Evolutionary conservation across 2,329 filamentous ascomycete genomes (phyloP), one percentile per base, ranked within the genome.

Genomic region (Pseudogymnoascus sp.): DNA sequence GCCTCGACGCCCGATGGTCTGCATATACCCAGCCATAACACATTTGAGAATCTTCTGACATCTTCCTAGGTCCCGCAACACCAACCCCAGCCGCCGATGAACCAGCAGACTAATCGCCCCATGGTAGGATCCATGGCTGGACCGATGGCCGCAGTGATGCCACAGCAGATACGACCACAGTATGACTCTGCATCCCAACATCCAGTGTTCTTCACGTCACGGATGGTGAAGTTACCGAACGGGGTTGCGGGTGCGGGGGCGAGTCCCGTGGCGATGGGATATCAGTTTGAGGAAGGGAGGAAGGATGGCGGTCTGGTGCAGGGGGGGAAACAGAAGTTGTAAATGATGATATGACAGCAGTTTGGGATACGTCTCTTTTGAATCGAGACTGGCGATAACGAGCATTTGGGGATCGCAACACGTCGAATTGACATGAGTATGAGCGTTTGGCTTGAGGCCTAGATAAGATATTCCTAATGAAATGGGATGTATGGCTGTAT

Each of bases 231-330:
- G 47, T 33, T 54, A 13, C 47, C 47, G 15, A 54, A 54, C 35
- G 47, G 47, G 47, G 47, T 54, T 54, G 10, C 29, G 15, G 29
- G 47, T 4, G 47, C 29, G 15, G 47, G 47, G 3, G 47, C 47
- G 10, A 54, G 47, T 17, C 47, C 47, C 3, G 47, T 54, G 9
- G 47, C 47, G 15, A 54, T 54, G 47, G 47, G 47, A 3, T 54
- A 54, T 17, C 47, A 54, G 47, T 54, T 54, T 17, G 47, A 54
- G 47, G 47, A 54, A 10, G 47, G n/a, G 29, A 54, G 47, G n/a
- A 54, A 33, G 47, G 47, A 54, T 13, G 47, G 47, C 17, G 47
- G 47, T 7, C 26, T 4, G 21, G 21, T 33, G 29, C 15, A 35
- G 7, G 47, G 47, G 5, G 47, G 47, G 5, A 54, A 33, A 4